These are phyloP conservation scores for Fusarium pseudocircinatum DNA, from an alignment of 2,329 filamentous ascomycete genomes.

Conservation along the genomic window DNA sequence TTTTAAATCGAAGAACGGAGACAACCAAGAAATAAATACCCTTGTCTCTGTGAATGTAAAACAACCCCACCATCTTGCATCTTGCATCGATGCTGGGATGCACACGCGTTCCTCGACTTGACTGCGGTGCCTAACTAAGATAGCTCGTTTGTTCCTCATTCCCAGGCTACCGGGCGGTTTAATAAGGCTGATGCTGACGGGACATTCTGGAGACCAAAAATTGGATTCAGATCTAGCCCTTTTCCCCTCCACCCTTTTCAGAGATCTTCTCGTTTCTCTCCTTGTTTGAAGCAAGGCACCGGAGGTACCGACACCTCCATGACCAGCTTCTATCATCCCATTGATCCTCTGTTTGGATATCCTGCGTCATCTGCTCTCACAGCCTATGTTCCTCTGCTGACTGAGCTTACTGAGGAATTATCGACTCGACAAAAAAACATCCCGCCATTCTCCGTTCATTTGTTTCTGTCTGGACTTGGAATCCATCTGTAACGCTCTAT, in stretches of 20 bases:
- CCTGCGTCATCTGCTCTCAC: slow-evolving; percentile 16
- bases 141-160: neutral
- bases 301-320: slow-evolving; percentile 23
- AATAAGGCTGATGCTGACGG: slow-evolving; percentile 38
- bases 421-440: neutral
- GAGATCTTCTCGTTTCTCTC: slow-evolving; percentile 17
- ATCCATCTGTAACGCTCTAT: neutral
- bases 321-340: neutral
- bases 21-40: neutral
- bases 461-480: neutral
- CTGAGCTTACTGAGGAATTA: slow-evolving; percentile 15
- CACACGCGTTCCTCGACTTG: slow-evolving; percentile 23
- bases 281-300: slow-evolving; percentile 16
- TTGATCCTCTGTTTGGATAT: slow-evolving; percentile 15
- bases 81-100: slow-evolving; percentile 4
- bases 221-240: slow-evolving; percentile 10
- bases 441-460: neutral
- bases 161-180: slow-evolving; percentile 10
- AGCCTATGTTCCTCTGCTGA: slow-evolving; percentile 16
- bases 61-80: slow-evolving; percentile 20
- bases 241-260: slow-evolving; percentile 7
- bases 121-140: neutral
- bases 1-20: neutral
- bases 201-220: slow-evolving; percentile 12
- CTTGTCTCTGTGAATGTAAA: neutral